A percentile compares a stretch with the other conserved stretches of the same genome.
Evolutionary conservation across 2,329 filamentous ascomycete genomes (phyloP).

Genomic region (Talaromyces piceae): DNA sequence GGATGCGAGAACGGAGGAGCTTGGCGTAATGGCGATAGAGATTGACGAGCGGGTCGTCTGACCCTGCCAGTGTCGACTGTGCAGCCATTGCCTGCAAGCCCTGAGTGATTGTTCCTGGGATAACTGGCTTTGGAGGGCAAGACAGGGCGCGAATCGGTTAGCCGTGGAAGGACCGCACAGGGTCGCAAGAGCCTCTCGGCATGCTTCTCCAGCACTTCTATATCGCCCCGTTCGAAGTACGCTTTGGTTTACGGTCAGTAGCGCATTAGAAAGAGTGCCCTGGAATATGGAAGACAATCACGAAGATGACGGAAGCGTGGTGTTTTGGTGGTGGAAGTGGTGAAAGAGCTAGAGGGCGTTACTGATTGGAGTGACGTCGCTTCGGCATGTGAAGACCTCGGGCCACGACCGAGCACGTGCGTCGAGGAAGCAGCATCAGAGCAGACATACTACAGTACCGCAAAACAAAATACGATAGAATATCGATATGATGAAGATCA

Average conservation of each 20-base stretch:
- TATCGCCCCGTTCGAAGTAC: too few relatives aligned
- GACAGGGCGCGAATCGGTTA: constrained; percentile 1
- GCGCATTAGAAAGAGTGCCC: background rate
- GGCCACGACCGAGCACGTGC: constrained; percentile 11
- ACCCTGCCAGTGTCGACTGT: constrained; percentile 71
- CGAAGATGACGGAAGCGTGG: background rate
- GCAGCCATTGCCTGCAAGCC: constrained; percentile 61
- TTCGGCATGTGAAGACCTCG: constrained; percentile 11
- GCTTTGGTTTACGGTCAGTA: too few relatives aligned
- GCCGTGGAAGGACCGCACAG: constrained; percentile 6
- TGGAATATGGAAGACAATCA: background rate
- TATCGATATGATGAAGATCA: background rate
- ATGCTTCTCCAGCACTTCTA: constrained; percentile 4
- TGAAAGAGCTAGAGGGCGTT: background rate
- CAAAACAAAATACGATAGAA: background rate
- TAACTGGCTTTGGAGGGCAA: background rate
- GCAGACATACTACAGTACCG: background rate
- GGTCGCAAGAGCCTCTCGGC: constrained; percentile 4
- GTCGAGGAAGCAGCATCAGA: background rate
- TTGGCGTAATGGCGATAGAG: constrained; percentile 49
- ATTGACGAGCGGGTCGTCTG: constrained; percentile 59
- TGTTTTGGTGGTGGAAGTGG: background rate
- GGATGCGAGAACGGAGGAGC: constrained; percentile 45
- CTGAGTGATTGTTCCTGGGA: background rate
- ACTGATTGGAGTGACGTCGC: constrained; percentile 7